phyloP scores from a whole-genome alignment of 1,284 basidiomycete species.

The Puccinia novopanici region DNA sequence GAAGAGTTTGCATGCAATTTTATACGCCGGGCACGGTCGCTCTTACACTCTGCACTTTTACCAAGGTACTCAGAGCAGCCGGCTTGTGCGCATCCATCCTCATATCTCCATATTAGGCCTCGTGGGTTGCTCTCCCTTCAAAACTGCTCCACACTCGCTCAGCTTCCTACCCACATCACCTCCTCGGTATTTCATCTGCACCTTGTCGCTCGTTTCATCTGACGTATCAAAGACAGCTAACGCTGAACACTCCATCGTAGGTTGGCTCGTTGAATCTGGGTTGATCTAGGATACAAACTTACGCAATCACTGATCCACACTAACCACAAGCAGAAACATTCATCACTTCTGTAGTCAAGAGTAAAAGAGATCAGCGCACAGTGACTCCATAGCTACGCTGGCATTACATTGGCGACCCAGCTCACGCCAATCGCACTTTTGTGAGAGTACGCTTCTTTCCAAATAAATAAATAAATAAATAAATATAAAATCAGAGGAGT shows the following conservation, averaged over 20 bases:
- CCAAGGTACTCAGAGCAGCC: too few relatives aligned
- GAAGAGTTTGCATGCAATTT: too few relatives aligned
- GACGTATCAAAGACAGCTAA: not conserved
- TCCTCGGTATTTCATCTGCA: too few relatives aligned
- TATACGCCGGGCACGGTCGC: too few relatives aligned
- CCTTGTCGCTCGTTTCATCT: slow-evolving; percentile 2
- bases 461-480: not conserved
- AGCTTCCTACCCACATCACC: not conserved
- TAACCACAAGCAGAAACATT: not conserved
- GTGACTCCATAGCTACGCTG: slow-evolving; percentile 6
- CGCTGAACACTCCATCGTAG: not conserved
- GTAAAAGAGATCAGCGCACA: not conserved
- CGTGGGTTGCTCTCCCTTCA: not conserved
- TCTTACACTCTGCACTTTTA: too few relatives aligned
- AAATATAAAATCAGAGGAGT: not conserved
- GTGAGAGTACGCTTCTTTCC: not conserved
- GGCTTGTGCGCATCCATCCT: not conserved
- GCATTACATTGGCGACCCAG: not conserved
- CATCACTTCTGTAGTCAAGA: not conserved
- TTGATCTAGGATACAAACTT: not conserved
- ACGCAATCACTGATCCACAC: not conserved
- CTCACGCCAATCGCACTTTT: not conserved
- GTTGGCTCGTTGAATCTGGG: slow-evolving; percentile 8
- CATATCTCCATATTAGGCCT: not conserved
- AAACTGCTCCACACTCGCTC: not conserved